Conservation (phyloP, 192 early-diverging fungal species). For the Phycomyces nitens region DNA sequence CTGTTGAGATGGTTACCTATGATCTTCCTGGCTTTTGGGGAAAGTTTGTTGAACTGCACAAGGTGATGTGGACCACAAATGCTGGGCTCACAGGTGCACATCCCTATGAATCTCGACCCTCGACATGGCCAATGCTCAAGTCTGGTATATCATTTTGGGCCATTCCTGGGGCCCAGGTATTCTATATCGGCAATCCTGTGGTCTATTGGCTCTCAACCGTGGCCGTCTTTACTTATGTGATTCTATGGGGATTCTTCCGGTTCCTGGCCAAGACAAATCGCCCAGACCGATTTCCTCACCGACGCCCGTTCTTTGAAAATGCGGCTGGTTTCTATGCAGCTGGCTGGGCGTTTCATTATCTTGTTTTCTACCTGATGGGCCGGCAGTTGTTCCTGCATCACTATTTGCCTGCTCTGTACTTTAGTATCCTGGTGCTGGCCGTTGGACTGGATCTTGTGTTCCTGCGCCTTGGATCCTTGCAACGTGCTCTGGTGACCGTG, state of each 20-base stretch:
- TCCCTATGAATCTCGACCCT: constrained; percentile 90
- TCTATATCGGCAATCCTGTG: constrained; percentile 89
- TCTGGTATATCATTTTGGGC: constrained; percentile 90
- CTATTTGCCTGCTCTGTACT: constrained; percentile 92
- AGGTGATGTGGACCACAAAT: constrained; percentile 87
- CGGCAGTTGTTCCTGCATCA: constrained; percentile 93
- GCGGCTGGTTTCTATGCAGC: constrained; percentile 64
- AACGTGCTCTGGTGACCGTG: constrained; percentile 21
- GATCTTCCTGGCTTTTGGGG: constrained; percentile 66
- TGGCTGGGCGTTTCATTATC: constrained; percentile 82
- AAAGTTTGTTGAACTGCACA: constrained; percentile 89
- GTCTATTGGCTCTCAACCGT: constrained; percentile 73
- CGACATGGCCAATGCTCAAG: constrained; percentile 79
- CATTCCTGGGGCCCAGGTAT: constrained; percentile 67
- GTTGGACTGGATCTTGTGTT: constrained; percentile 73
- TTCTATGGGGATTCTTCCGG: constrained; percentile 49
- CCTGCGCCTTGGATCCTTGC: constrained; percentile 43
- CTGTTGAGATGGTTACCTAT: constrained; percentile 56
- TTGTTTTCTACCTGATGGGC: constrained; percentile 87
- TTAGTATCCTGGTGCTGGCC: constrained; percentile 72
- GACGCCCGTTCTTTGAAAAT: constrained; percentile 44
- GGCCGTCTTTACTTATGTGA: constrained; percentile 57
- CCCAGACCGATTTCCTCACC: constrained; percentile 32
- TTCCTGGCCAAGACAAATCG: constrained; percentile 59
- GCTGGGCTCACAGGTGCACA: constrained; percentile 82